These are phyloP conservation scores for Sambucus nigra DNA, from an alignment of 129 eudicot genomes.

Conservation along the genomic window DNA sequence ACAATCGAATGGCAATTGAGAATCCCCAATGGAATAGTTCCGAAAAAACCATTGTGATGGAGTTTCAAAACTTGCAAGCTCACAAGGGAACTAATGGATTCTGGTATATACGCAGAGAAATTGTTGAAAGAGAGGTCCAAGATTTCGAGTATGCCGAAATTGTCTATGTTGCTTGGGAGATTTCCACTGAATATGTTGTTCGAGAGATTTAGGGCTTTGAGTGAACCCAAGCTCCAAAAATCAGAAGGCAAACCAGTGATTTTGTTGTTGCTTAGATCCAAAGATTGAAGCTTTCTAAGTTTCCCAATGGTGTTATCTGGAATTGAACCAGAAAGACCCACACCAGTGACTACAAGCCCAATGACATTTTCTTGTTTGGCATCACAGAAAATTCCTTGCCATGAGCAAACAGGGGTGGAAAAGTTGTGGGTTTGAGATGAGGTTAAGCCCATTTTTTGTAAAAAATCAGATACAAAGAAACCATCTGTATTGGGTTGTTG, in stretches of 20 bases:
- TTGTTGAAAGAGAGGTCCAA: slow-evolving; percentile 65
- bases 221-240: slow-evolving; percentile 73
- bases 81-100: slow-evolving; percentile 48
- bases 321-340: slow-evolving; percentile 56
- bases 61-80: slow-evolving; percentile 46
- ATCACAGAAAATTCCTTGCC: slow-evolving; percentile 65
- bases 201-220: slow-evolving; percentile 58
- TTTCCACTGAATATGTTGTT: slow-evolving; percentile 38
- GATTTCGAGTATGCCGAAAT: slow-evolving; percentile 56
- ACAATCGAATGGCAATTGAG: slow-evolving; percentile 47
- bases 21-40: slow-evolving; percentile 47
- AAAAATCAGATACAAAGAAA: slow-evolving; percentile 56
- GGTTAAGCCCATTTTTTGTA: slow-evolving; percentile 55
- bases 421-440: slow-evolving; percentile 37
- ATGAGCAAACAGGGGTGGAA: slow-evolving; percentile 58
- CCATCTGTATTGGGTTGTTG: slow-evolving; percentile 81
- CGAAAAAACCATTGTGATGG: slow-evolving; percentile 41
- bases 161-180: slow-evolving; percentile 66
- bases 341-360: slow-evolving; percentile 44
- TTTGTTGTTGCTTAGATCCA: slow-evolving; percentile 67
- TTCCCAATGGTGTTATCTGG: slow-evolving; percentile 79
- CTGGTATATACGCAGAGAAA: slow-evolving; percentile 56
- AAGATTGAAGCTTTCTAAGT: slow-evolving; percentile 47
- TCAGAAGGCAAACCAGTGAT: slow-evolving; percentile 65
- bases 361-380: slow-evolving; percentile 45